phyloP scores from a whole-genome alignment of 257 asterid genomes.

The Solanum raphanifolium region DNA sequence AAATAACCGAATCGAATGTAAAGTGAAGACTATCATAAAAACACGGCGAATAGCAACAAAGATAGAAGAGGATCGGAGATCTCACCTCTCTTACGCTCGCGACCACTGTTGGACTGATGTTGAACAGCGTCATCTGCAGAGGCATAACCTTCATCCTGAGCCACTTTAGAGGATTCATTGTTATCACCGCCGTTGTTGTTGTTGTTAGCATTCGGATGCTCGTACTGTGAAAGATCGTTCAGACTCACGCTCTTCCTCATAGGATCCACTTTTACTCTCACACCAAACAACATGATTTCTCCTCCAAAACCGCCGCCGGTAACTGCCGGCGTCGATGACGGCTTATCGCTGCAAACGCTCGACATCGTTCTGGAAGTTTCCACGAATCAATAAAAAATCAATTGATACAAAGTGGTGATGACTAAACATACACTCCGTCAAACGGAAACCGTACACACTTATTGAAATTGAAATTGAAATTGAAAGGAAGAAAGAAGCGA shows the following conservation, averaged over 20 bases:
- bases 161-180: not conserved
- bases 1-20: not conserved
- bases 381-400: not conserved
- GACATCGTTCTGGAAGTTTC: conserved; percentile 4
- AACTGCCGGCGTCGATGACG: not conserved
- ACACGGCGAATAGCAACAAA: not conserved
- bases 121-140: conserved; percentile 17
- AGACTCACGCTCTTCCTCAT: conserved; percentile 14
- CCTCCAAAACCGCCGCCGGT: not conserved
- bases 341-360: not conserved
- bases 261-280: conserved; percentile 12
- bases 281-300: conserved; percentile 13
- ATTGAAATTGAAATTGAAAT: not conserved
- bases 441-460: not conserved
- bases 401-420: not conserved
- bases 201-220: not conserved
- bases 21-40: not conserved
- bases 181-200: not conserved
- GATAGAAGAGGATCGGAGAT: conserved; percentile 15
- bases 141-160: not conserved
- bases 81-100: conserved; percentile 89
- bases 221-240: conserved; percentile 9
- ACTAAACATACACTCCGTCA: not conserved
- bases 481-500: not conserved
- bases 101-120: conserved; percentile 32